Base-by-base conservation (phyloP, 2,329 filamentous ascomycete species). In the Dothistroma septosporum region DNA sequence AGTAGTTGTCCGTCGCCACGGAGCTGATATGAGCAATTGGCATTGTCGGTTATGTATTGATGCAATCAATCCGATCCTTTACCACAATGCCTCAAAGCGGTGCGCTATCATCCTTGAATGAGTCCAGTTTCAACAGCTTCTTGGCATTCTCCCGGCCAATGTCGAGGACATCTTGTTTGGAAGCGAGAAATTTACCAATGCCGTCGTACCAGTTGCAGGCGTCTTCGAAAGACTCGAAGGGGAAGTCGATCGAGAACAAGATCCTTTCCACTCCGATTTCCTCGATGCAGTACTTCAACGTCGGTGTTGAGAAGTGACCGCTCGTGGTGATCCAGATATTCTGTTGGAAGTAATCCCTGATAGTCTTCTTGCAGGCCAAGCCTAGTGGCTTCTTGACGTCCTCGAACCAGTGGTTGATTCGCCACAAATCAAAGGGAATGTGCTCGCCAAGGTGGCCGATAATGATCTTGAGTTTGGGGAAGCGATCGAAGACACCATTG, bases 291-390 rank as follows among this genome's bases (percentile, higher is more conserved):
- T 77, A 84, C 62, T 83, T 75, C 49, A 85, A 70, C 0, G 81
- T 82, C 0, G 78, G 71, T 0, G 81, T 83, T 0, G 79, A 83
- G 65, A 85, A 85, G 68, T 85, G 80, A 0, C 83, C 83, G 58
- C 76, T 79, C 0, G 83, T 85, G 3, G 83, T 85, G 64, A 85
- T 79, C 80, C 80, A 85, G 59, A 85, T 74, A 69, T 85, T 85
- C 44, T 78, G 65, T 22, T 74, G 75, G 70, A 85, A 85, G 70
- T 85, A 85, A 19, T 84, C 77, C 21, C 76, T 76, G 64, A 76
- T 75, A 0, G 72, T 74, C 72, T 78, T 78, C 73, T 83, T 78
- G 73, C 80, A 82, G 14, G 70, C 67, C 7, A 79, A 69, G 4
- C 77, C 80, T 0, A 82, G 75, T 0, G 78, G 79, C 73, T 82